phyloP scores from a whole-genome alignment of 441 rosid genomes.

The Erysimum cheiri region DNA sequence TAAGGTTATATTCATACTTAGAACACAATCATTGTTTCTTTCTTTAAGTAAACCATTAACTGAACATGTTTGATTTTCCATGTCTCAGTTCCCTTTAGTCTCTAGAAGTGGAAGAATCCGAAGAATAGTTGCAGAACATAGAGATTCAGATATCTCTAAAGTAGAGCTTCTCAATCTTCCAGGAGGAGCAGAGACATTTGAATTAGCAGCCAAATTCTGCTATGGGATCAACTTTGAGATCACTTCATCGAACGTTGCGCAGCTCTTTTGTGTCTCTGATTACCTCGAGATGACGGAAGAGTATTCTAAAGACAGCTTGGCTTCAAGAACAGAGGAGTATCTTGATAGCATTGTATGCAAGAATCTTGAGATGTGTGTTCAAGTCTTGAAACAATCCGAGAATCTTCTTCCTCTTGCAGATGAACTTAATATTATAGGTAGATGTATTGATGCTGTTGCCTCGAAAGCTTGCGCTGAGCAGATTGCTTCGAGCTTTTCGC shows the following conservation, averaged over 20 bases:
- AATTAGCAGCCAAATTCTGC: constrained; percentile 93
- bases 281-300: constrained; percentile 96
- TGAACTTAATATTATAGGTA: constrained; percentile 75
- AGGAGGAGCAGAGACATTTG: constrained; percentile 87
- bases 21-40: background rate
- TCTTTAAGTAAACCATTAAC: background rate
- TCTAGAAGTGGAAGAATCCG: constrained; percentile 91
- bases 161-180: constrained; percentile 93
- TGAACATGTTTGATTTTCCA: constrained; percentile 1
- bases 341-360: constrained; percentile 82
- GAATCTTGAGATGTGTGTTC: constrained; percentile 87
- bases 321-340: constrained; percentile 91
- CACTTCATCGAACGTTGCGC: constrained; percentile 86
- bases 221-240: constrained; percentile 95
- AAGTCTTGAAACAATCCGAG: constrained; percentile 91
- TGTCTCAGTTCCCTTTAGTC: constrained; percentile 89
- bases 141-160: constrained; percentile 91
- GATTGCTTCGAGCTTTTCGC: constrained; percentile 96
- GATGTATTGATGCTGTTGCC: constrained; percentile 90
- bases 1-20: constrained; percentile 63
- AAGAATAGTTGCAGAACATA: constrained; percentile 80
- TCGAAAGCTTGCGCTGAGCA: constrained; percentile 94
- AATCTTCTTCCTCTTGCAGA: constrained; percentile 91
- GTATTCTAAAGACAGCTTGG: constrained; percentile 83
- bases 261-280: constrained; percentile 81